A percentile compares a stretch with the other conserved stretches of the same genome.
These are phyloP conservation scores for Escovopsis sp. DNA, from an alignment of 2,329 filamentous ascomycete species.

Conservation along the genomic window DNA sequence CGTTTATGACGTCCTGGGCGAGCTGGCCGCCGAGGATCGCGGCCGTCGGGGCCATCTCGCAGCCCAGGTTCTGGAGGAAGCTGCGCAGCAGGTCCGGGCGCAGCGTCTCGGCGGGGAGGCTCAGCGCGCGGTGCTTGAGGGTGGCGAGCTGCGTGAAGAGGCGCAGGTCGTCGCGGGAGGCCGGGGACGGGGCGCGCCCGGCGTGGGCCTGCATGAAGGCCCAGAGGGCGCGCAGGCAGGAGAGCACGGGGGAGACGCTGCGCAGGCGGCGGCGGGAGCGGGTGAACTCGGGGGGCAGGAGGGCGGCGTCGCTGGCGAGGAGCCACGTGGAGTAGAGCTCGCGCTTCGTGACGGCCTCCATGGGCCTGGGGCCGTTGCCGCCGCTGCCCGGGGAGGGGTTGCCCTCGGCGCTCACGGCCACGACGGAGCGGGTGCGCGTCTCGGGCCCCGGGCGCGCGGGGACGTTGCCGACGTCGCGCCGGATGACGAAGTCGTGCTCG, in stretches of 20 bases:
- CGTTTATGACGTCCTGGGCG: conserved; percentile 94
- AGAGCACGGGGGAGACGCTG: conserved; percentile 70
- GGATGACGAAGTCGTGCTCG: conserved; percentile 76
- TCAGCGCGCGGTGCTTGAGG: conserved; percentile 61
- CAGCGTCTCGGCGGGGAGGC: conserved; percentile 52
- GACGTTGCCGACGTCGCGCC: conserved; percentile 70
- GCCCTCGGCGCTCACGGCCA: conserved; percentile 55
- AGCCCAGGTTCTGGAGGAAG: conserved; percentile 76
- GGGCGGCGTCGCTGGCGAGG: conserved; percentile 64
- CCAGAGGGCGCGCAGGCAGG: conserved; percentile 82
- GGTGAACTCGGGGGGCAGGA: conserved; percentile 52
- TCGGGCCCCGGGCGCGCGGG: conserved; percentile 47
- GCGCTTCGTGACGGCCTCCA: conserved; percentile 81
- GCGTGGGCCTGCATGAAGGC: conserved; percentile 49
- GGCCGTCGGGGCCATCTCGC: conserved; percentile 73
- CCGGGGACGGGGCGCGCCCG: conserved; percentile 32
- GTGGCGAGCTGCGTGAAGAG: conserved; percentile 65
- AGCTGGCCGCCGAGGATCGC: conserved; percentile 83
- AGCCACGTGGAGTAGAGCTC: conserved; percentile 82
- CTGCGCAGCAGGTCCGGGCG: conserved; percentile 59
- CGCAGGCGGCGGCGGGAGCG: conserved; percentile 54
- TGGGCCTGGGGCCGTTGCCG: conserved; percentile 39
- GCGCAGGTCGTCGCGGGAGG: conserved; percentile 51
- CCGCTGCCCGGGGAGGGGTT: conserved; percentile 19
- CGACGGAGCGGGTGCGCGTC: conserved; percentile 61